phyloP scores from a whole-genome alignment of 768 basidiomycete genomes.

The Candolleomyces efflorescens region DNA sequence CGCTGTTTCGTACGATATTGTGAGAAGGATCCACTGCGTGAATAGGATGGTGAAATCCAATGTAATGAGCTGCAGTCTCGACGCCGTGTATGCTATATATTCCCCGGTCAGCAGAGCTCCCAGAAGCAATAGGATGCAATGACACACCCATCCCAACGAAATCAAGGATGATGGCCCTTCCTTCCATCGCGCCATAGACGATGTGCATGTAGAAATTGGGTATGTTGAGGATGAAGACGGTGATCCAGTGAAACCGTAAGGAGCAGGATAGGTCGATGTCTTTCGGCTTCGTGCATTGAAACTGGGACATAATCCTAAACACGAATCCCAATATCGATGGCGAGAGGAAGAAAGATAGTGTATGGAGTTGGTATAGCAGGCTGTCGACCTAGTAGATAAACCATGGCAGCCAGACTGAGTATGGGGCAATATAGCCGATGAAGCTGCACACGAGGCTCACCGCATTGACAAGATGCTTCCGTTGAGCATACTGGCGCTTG shows the following conservation, averaged over 20 bases:
- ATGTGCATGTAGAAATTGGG: constrained; percentile 62
- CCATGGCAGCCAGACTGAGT: constrained; percentile 5
- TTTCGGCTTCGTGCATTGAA: constrained; percentile 62
- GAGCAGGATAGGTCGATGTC: constrained; percentile 62
- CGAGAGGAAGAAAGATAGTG: constrained; percentile 73
- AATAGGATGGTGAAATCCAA: constrained; percentile 66
- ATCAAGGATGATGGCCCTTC: constrained; percentile 67
- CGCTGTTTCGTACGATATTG: constrained; percentile 64
- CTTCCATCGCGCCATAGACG: constrained; percentile 45
- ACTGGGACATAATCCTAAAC: constrained; percentile 55
- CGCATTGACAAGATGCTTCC: constrained; percentile 66
- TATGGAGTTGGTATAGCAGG: constrained; percentile 68
- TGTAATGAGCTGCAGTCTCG: constrained; percentile 57
- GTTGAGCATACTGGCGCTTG: constrained; percentile 59
- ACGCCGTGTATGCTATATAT: constrained; percentile 50
- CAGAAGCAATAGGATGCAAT: not conserved
- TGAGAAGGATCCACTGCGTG: constrained; percentile 62
- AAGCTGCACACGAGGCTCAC: constrained; percentile 33
- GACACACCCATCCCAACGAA: constrained; percentile 74
- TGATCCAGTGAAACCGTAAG: constrained; percentile 62
- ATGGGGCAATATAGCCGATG: not conserved
- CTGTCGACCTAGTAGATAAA: constrained; percentile 52
- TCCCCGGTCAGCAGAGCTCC: not conserved
- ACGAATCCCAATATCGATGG: constrained; percentile 58
- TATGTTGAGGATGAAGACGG: constrained; percentile 55